phyloP scores from a whole-genome alignment of 108 stramenopile genomes.

The Thalassiosira profunda region DNA sequence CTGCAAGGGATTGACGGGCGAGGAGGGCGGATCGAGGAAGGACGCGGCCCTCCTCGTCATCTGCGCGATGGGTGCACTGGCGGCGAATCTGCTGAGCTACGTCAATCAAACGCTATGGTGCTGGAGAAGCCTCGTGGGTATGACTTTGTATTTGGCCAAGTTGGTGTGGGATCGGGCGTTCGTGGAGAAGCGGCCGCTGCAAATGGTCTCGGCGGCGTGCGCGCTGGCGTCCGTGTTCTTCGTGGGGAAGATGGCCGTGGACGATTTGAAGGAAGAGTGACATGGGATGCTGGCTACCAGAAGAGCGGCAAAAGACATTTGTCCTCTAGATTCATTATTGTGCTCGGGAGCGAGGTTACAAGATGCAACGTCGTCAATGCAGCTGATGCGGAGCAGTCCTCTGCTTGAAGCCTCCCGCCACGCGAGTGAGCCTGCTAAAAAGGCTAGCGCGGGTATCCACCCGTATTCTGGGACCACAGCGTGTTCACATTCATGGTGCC shows the following conservation, averaged over 20 bases:
- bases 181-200: slow-evolving; percentile 9
- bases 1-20: background rate
- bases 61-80: slow-evolving; percentile 22
- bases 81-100: slow-evolving; percentile 24
- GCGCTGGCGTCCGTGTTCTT: slow-evolving; percentile 8
- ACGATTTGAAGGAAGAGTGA: slow-evolving; percentile 2
- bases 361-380: no score
- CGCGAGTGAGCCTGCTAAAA: no score
- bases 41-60: slow-evolving; percentile 23
- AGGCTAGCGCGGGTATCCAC: no score
- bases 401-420: no score
- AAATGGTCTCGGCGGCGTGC: slow-evolving; percentile 9
- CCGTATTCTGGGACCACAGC: no score
- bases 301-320: no score
- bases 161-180: slow-evolving; percentile 8
- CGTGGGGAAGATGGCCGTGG: slow-evolving; percentile 7
- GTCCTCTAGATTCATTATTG: no score
- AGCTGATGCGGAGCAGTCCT: no score
- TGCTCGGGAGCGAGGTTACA: no score
- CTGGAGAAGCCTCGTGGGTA: slow-evolving; percentile 23
- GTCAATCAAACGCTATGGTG: slow-evolving; percentile 35
- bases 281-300: no score
- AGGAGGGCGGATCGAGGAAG: background rate
- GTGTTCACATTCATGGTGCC: no score
- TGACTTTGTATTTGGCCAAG: slow-evolving; percentile 23